A percentile compares a stretch with the other conserved stretches of the same genome.
These are phyloP conservation scores for Alternaria sp. DNA, from an alignment of 2,329 filamentous ascomycete species.

Conservation along the genomic window DNA sequence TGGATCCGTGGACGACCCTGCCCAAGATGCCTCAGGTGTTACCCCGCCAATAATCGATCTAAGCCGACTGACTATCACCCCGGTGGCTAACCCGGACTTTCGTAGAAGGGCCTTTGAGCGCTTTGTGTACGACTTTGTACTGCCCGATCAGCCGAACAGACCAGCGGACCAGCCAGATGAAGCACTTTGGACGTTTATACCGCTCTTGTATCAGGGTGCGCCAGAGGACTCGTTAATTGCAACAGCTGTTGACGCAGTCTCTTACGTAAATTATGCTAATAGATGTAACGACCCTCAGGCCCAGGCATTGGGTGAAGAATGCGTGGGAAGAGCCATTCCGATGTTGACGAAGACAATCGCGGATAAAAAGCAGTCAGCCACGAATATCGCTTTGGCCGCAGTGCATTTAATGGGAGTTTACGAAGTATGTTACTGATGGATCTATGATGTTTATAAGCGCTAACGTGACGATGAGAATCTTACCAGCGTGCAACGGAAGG, in stretches of 20 bases:
- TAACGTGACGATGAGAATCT: constrained; percentile 29
- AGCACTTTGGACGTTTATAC: constrained; percentile 40
- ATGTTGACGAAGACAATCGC: constrained; percentile 35
- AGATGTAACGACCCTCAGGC: constrained; percentile 38
- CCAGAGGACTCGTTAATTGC: constrained; percentile 34
- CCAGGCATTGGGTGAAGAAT: constrained; percentile 33
- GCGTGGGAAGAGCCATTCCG: constrained; percentile 31
- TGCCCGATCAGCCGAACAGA: constrained; percentile 27
- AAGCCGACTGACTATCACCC: constrained; percentile 25
- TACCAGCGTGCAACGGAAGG: constrained; percentile 28
- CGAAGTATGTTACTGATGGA: constrained; percentile 28
- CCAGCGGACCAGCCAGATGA: constrained; percentile 31
- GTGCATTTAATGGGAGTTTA: constrained; percentile 44
- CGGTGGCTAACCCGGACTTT: constrained; percentile 27
- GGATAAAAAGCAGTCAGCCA: constrained; percentile 29
- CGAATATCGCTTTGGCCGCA: constrained; percentile 35
- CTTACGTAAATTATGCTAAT: constrained; percentile 41
- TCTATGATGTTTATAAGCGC: neutral
- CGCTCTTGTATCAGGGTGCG: constrained; percentile 33
- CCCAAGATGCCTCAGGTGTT: neutral
- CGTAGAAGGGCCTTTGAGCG: constrained; percentile 40
- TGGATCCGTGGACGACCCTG: constrained; percentile 6
- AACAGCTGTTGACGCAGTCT: constrained; percentile 35
- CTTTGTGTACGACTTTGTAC: constrained; percentile 45
- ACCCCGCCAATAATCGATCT: constrained; percentile 12